These are phyloP conservation scores for Sugiyamaella pinicola DNA, from an alignment of 1,139 yeast genomes.

Conservation along the genomic window DNA sequence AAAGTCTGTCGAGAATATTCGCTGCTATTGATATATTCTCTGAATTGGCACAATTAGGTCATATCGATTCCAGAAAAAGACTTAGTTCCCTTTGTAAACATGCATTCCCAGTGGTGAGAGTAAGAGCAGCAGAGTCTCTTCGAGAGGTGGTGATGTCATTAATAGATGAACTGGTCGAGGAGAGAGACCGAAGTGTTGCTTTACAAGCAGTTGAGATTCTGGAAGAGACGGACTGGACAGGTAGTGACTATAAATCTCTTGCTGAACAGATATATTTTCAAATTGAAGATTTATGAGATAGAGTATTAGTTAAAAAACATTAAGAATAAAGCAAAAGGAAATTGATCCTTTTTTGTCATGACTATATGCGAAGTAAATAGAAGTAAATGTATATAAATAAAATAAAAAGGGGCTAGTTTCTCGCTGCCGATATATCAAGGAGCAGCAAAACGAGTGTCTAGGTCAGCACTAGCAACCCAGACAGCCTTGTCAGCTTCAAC, in stretches of 20 bases:
- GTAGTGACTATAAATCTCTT: slow-evolving; percentile 18
- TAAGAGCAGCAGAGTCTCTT: slow-evolving; percentile 34
- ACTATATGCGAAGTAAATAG: slow-evolving; percentile 7
- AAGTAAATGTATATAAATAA: background rate
- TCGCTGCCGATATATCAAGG: too few relatives aligned
- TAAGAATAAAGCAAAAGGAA: background rate
- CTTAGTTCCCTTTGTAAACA: slow-evolving; percentile 31
- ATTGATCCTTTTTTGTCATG: background rate
- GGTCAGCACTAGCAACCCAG: too few relatives aligned
- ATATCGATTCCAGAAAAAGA: slow-evolving; percentile 24
- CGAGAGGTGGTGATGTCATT: slow-evolving; percentile 20
- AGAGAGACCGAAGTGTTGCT: slow-evolving; percentile 1
- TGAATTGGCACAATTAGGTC: slow-evolving; percentile 29
- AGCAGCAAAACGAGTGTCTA: too few relatives aligned
- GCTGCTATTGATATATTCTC: slow-evolving; percentile 29
- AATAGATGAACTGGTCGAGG: slow-evolving; percentile 12
- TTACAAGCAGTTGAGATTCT: slow-evolving; percentile 15
- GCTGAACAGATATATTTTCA: background rate
- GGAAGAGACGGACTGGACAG: slow-evolving; percentile 26
- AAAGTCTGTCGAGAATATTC: slow-evolving; percentile 22
- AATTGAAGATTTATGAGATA: background rate
- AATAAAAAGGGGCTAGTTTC: too few relatives aligned
- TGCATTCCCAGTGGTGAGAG: slow-evolving; percentile 30
- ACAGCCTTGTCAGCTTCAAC: background rate
- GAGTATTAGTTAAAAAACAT: background rate